phyloP scores from a whole-genome alignment of 2,329 filamentous ascomycete genomes.

The Paracoccidioides brasiliensis region DNA sequence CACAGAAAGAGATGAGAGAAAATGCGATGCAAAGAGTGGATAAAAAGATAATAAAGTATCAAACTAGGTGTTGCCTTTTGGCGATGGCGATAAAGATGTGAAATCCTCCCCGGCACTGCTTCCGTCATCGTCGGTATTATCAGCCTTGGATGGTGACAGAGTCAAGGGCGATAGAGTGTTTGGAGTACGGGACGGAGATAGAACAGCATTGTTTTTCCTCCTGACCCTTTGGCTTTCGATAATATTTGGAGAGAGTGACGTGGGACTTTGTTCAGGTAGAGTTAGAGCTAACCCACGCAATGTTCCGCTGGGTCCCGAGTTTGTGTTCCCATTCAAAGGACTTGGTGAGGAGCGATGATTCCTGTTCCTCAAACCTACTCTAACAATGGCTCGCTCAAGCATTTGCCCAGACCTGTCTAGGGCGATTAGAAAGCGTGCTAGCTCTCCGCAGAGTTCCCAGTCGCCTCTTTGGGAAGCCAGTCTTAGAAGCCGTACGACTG shows the following conservation, averaged over 20 bases:
- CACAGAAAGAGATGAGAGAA: background rate
- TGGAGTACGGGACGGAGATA: background rate
- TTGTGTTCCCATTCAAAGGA: slow-evolving; percentile 17
- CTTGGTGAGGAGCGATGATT: slow-evolving; percentile 11
- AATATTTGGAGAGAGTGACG: background rate
- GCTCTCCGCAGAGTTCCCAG: slow-evolving; percentile 90
- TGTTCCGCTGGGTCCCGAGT: slow-evolving; percentile 2
- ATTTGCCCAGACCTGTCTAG: slow-evolving; percentile 78
- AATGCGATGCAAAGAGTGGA: background rate
- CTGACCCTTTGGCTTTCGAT: background rate
- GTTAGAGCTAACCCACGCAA: slow-evolving; percentile 22
- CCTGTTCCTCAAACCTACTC: slow-evolving; percentile 20
- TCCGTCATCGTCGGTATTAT: background rate
- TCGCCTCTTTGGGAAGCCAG: slow-evolving; percentile 73
- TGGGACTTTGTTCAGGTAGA: slow-evolving; percentile 14
- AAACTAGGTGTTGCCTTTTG: background rate
- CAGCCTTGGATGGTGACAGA: background rate
- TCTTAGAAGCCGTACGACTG: slow-evolving; percentile 63
- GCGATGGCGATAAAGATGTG: background rate
- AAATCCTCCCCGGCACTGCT: background rate
- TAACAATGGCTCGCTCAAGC: slow-evolving; percentile 38
- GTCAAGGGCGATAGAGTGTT: background rate
- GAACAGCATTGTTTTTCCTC: background rate
- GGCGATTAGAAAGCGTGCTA: slow-evolving; percentile 87
- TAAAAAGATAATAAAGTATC: background rate